These are phyloP conservation scores for Oxyria digyna DNA, from an alignment of 148 eudicot genomes.

Conservation along the genomic window DNA sequence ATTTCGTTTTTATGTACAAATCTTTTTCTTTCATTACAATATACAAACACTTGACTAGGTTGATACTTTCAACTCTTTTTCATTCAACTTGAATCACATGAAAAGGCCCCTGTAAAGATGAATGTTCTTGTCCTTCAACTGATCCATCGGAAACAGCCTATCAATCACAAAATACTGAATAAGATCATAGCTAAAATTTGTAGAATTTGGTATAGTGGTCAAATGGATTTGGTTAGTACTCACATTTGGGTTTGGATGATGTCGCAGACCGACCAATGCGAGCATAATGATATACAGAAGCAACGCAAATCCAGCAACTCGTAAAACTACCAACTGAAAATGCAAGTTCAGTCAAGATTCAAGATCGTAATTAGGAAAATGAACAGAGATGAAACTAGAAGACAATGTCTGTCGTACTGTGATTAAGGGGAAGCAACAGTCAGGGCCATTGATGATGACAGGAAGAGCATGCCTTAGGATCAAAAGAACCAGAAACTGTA, in stretches of 20 bases:
- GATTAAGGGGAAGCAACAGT: conserved; percentile 32
- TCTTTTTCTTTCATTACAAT: background rate
- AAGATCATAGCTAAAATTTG: background rate
- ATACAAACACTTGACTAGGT: background rate
- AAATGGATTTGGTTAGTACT: background rate
- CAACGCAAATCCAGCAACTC: conserved; percentile 5
- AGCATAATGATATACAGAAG: background rate
- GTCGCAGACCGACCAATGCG: background rate
- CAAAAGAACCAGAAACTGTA: conserved; percentile 74
- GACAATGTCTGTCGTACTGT: background rate
- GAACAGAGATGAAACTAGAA: background rate
- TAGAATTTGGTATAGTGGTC: no score
- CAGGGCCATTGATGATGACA: conserved; percentile 38
- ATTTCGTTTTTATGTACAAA: background rate
- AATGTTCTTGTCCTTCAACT: background rate
- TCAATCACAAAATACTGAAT: background rate
- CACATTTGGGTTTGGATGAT: background rate
- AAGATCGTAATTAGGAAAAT: background rate
- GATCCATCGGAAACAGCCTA: background rate
- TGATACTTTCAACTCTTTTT: background rate
- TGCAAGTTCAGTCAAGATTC: background rate
- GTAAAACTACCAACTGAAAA: conserved; percentile 4
- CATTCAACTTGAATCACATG: conserved; percentile 5
- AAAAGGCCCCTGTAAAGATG: background rate
- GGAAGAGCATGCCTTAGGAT: conserved; percentile 73